phyloP scores from a whole-genome alignment of 1,284 basidiomycete species.

The Ceratobasidium sp. region DNA sequence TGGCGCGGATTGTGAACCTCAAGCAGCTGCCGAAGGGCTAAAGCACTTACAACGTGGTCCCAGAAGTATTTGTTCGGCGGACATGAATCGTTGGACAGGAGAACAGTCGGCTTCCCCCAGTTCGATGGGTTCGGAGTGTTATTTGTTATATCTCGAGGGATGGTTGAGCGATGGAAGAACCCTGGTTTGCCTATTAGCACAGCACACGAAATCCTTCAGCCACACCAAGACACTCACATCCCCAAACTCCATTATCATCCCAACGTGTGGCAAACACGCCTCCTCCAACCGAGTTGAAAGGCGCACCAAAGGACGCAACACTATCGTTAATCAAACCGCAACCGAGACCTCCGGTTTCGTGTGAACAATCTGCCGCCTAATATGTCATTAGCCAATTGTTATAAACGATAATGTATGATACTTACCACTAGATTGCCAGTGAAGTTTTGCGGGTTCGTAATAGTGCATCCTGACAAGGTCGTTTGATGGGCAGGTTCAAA shows the following conservation, averaged over 20 bases:
- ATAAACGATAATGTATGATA: not conserved
- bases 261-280: conserved; percentile 84
- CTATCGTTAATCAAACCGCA: conserved; percentile 80
- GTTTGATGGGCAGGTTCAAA: conserved; percentile 6
- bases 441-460: conserved; percentile 64
- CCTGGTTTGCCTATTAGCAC: conserved; percentile 58
- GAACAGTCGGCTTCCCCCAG: conserved; percentile 76
- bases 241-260: conserved; percentile 78
- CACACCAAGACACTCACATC: conserved; percentile 65
- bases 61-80: conserved; percentile 69
- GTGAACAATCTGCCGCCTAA: conserved; percentile 14
- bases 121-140: conserved; percentile 67
- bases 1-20: not conserved
- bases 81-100: conserved; percentile 68
- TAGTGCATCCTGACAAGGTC: conserved; percentile 60
- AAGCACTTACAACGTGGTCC: conserved; percentile 53
- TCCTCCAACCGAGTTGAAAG: conserved; percentile 76
- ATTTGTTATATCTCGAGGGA: conserved; percentile 73
- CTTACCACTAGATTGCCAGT: conserved; percentile 70
- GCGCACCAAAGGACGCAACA: conserved; percentile 76
- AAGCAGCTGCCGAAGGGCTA: conserved; percentile 45
- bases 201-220: not conserved
- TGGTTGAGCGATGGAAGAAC: conserved; percentile 80
- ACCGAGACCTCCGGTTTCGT: conserved; percentile 64
- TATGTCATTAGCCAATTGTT: not conserved